Conservation (phyloP, 2,329 filamentous ascomycete genomes). For the Sporothrix brunneoviolacea region DNA sequence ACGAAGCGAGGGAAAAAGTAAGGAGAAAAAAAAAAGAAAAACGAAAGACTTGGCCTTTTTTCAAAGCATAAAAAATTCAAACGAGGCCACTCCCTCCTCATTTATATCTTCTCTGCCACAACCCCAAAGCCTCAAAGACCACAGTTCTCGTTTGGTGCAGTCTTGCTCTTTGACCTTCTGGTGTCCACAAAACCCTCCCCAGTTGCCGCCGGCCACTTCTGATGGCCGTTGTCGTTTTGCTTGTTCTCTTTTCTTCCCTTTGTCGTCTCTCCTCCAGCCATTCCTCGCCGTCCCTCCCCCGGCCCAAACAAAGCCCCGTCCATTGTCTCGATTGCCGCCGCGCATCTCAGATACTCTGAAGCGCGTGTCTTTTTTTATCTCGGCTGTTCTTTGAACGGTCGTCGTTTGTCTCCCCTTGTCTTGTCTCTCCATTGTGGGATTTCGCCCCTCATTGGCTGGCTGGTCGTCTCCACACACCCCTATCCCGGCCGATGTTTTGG, state of each 20-base stretch:
- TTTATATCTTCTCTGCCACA: slow-evolving; percentile 11
- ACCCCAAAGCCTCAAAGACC: too few species aligned
- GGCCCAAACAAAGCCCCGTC: slow-evolving; percentile 9
- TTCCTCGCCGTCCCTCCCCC: neutral
- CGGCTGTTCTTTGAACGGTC: too few species aligned
- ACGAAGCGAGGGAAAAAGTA: neutral
- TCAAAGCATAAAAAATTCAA: neutral
- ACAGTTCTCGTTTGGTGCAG: neutral
- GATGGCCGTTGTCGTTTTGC: neutral
- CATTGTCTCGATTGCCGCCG: slow-evolving; percentile 9
- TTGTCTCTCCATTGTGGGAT: neutral
- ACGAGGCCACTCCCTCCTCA: neutral
- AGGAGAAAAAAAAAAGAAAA: neutral
- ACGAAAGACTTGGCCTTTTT: neutral
- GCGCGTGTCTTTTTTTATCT: too few species aligned
- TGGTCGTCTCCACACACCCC: neutral
- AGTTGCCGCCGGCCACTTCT: slow-evolving; percentile 2
- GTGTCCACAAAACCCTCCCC: neutral
- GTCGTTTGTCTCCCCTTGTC: too few species aligned
- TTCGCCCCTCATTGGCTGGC: neutral
- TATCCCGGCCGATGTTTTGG: neutral
- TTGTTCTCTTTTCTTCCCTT: neutral
- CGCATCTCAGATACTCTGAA: too few species aligned
- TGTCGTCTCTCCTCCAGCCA: slow-evolving; percentile 3
- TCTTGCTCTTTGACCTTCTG: neutral